Evolutionary conservation across 2,329 filamentous ascomycete species (phyloP).

Genomic region (Colletotrichum tanaceti): DNA sequence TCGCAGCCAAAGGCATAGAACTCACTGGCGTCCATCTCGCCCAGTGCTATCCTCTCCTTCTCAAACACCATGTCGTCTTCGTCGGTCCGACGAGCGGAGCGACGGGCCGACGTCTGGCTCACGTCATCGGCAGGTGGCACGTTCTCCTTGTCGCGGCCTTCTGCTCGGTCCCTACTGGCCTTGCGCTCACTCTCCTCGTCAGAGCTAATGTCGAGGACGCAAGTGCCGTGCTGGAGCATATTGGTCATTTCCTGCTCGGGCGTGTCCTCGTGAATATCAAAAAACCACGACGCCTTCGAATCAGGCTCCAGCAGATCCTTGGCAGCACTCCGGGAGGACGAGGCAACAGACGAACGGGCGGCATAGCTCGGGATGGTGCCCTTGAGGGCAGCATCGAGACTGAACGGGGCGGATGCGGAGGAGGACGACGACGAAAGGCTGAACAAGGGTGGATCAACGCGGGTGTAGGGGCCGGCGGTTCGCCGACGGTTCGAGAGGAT

Average conservation of each 20-base stretch:
- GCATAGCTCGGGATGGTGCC: constrained; percentile 76
- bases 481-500: constrained; percentile 77
- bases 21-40: constrained; percentile 74
- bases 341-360: constrained; percentile 52
- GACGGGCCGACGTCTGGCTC: constrained; percentile 63
- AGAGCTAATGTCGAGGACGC: constrained; percentile 87
- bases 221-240: constrained; percentile 89
- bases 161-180: constrained; percentile 62
- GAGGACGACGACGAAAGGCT: constrained; percentile 55
- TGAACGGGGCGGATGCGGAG: constrained; percentile 75
- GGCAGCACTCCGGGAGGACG: constrained; percentile 43
- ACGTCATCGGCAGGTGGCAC: constrained; percentile 79
- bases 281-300: constrained; percentile 80
- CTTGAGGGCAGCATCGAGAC: constrained; percentile 84
- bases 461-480: constrained; percentile 70
- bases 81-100: constrained; percentile 48
- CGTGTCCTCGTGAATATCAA: constrained; percentile 94
- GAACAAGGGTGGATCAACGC: constrained; percentile 77
- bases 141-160: constrained; percentile 89
- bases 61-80: constrained; percentile 70
- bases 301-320: constrained; percentile 57
- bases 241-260: constrained; percentile 92
- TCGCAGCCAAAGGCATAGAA: constrained; percentile 76
- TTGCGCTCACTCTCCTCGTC: constrained; percentile 79
- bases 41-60: constrained; percentile 72